Evolutionary conservation across 208 protist genomes (phyloP).

Genomic region (Giardia muris): DNA sequence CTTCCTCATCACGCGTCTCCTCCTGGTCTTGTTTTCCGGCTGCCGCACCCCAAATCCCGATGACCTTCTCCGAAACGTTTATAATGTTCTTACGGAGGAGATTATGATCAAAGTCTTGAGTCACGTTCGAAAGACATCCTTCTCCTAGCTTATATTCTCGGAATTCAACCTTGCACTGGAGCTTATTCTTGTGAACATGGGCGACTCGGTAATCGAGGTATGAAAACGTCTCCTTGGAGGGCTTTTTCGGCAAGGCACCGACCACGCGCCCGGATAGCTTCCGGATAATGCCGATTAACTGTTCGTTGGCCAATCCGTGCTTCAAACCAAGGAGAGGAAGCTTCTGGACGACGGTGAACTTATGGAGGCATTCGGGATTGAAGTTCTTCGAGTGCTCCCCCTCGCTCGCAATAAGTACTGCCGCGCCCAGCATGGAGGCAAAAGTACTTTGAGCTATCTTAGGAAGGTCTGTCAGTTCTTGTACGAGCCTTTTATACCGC

Average conservation of each 20-base stretch:
- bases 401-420: background rate
- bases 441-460: background rate
- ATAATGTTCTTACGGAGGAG: background rate
- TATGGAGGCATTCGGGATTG: background rate
- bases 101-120: background rate
- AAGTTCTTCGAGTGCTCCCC: background rate
- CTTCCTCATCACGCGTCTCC: background rate
- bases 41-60: background rate
- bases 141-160: background rate
- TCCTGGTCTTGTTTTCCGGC: background rate
- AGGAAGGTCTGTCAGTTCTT: background rate
- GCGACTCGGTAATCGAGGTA: background rate
- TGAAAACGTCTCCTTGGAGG: background rate
- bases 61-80: background rate
- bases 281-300: background rate
- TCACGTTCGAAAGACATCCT: background rate
- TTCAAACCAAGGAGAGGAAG: background rate
- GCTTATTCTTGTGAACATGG: background rate
- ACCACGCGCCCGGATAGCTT: background rate
- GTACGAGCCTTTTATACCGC: background rate
- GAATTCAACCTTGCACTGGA: background rate
- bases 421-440: background rate
- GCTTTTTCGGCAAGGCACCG: background rate
- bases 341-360: background rate
- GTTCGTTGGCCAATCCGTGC: background rate